Evolutionary conservation across 192 early-diverging fungal genomes (phyloP).

Genomic region (Gorgonomyces haynaldii): DNA sequence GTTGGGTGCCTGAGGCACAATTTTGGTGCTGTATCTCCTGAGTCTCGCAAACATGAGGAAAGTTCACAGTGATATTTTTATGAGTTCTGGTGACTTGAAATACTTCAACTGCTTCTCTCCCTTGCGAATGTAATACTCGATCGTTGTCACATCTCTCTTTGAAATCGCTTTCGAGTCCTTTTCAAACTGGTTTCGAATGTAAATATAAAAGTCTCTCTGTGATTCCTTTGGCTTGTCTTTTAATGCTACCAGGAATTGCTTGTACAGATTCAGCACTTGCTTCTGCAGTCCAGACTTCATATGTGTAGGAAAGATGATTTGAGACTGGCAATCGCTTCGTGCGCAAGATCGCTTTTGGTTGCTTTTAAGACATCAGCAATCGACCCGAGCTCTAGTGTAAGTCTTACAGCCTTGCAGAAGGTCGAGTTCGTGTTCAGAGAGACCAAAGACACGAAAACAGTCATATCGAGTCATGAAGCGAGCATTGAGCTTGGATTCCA

Average conservation of each 20-base stretch:
- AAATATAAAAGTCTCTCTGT: neutral
- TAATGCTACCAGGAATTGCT: neutral
- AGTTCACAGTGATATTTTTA: neutral
- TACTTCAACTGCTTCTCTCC: neutral
- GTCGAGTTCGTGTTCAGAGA: no score
- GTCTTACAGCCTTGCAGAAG: no score
- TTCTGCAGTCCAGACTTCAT: slow-evolving; percentile 4
- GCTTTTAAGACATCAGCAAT: no score
- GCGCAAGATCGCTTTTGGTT: no score
- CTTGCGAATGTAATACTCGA: slow-evolving; percentile 2
- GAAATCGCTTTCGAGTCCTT: slow-evolving; percentile 1
- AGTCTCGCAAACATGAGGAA: neutral
- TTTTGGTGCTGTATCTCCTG: slow-evolving; percentile 1
- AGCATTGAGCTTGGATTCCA: no score
- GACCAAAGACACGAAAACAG: no score
- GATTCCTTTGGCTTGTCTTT: slow-evolving; percentile 1
- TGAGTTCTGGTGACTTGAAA: neutral
- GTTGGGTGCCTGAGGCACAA: slow-evolving; percentile 59
- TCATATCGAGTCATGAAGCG: no score
- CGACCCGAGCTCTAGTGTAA: no score
- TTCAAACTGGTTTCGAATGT: slow-evolving; percentile 4
- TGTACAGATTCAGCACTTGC: slow-evolving; percentile 5
- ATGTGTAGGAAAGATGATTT: no score
- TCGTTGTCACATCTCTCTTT: neutral
- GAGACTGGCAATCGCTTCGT: no score